Conservation (phyloP, 306 rosid species). For the Trifolium dubium region DNA sequence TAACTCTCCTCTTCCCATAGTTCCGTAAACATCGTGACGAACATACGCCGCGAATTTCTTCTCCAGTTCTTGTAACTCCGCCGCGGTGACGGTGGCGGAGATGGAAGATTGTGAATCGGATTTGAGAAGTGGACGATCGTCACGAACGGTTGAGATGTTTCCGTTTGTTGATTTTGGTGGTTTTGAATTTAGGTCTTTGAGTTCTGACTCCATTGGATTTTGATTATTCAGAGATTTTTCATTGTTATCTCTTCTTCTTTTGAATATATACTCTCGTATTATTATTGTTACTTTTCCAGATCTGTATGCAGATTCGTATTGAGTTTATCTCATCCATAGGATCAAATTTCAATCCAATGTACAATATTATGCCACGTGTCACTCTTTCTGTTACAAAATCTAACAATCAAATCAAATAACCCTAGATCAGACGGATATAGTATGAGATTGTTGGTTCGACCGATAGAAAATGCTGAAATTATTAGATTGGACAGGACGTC, state of each 20-base stretch:
- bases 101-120: constrained; percentile 45
- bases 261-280: not conserved
- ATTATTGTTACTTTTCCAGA: too few species aligned
- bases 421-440: too few species aligned
- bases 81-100: constrained; percentile 37
- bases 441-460: too few species aligned
- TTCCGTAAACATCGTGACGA: constrained; percentile 76
- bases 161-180: constrained; percentile 5
- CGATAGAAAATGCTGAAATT: too few species aligned
- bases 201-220: constrained; percentile 60
- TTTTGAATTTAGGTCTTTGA: constrained; percentile 62
- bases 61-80: constrained; percentile 62
- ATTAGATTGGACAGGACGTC: too few species aligned
- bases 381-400: too few species aligned
- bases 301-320: too few species aligned
- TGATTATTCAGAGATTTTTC: not conserved
- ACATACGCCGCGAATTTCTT: constrained; percentile 82
- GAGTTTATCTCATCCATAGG: too few species aligned
- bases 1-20: constrained; percentile 92
- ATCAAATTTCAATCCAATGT: too few species aligned
- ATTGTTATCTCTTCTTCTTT: not conserved
- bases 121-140: constrained; percentile 80
- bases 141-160: constrained; percentile 22
- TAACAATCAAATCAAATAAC: too few species aligned
- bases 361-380: too few species aligned